Evolutionary conservation across 306 rosid genomes (phyloP), one percentile per base, ranked within the genome.

Genomic region (Erythrophleum fordii): DNA sequence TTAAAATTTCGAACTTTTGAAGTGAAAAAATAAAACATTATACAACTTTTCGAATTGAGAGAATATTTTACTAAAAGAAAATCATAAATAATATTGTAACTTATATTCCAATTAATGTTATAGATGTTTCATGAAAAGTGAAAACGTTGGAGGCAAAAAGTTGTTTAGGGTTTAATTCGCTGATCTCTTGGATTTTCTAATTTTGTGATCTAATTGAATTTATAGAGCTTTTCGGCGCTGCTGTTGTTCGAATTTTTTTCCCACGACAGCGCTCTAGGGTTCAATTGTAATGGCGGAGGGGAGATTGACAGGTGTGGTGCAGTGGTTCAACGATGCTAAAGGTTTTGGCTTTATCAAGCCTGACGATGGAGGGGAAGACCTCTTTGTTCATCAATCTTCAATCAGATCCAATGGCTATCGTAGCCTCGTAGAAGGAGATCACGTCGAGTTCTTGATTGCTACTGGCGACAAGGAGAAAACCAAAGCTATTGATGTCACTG

Each of bases 331-430:
- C 83, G 92, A 92, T 29, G 45, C 62, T 31, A 94, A 92, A 64
- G 98, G 98, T 7, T 94, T 83, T 29, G 98, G 98, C 51, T 94
- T 94, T 86, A 92, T 94, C 88, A 85, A 88, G 42, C 98, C 98
- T 46, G 97, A 94, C 14, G 89, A 83, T 29, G 97, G 87, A 5
- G 83, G 88, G 13, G 97, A 92, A 2, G 98, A 94, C 80, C 90
- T 94, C 42, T 94, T 94, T 56, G 94, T 94, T 20, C 98, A 94
- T 73, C 97, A 94, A 48, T 94, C 98, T 0, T 81, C 94, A 52
- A 88, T 94, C 91, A 82, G 85, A 86, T 92, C 97, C 77, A 94
- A 94, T n/a, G 97, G 97, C 1, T 92, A 75, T 82, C 94, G 98
- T 25, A 80, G 87, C 34, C 89, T 94, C 5, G 72, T 76, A 0